phyloP scores from a whole-genome alignment of 768 basidiomycete genomes.

The Mycena alexandri region DNA sequence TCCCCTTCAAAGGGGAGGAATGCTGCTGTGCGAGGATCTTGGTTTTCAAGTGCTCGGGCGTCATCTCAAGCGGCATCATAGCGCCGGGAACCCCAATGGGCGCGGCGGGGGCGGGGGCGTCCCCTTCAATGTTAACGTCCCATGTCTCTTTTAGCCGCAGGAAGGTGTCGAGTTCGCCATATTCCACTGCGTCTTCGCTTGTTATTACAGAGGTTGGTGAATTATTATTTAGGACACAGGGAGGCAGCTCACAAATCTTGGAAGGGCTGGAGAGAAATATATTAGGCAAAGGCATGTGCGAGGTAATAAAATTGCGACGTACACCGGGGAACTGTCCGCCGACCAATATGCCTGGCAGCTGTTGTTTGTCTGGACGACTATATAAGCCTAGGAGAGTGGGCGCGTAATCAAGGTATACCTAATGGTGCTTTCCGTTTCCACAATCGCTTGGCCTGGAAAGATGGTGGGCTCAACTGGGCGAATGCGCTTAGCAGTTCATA shows the following conservation, averaged over 20 bases:
- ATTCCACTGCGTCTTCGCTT: constrained; percentile 90
- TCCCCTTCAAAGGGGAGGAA: constrained; percentile 60
- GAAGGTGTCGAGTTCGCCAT: constrained; percentile 76
- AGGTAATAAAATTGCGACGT: constrained; percentile 46
- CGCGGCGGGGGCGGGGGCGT: constrained; percentile 63
- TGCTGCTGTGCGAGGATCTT: constrained; percentile 62
- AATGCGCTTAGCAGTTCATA: background rate
- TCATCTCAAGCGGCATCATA: constrained; percentile 80
- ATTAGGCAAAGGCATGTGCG: no score
- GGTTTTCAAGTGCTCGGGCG: constrained; percentile 76
- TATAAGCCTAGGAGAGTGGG: background rate
- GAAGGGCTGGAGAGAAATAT: constrained; percentile 63
- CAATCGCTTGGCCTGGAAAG: constrained; percentile 74
- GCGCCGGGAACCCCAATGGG: constrained; percentile 89
- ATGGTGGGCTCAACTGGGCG: constrained; percentile 62
- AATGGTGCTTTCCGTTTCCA: constrained; percentile 87
- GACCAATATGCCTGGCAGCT: constrained; percentile 86
- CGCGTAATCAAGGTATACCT: constrained; percentile 53
- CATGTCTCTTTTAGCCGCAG: constrained; percentile 81
- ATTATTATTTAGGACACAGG: background rate
- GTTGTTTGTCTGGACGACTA: constrained; percentile 76
- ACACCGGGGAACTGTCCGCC: constrained; percentile 85
- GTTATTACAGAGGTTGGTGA: constrained; percentile 11
- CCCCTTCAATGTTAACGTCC: constrained; percentile 70
- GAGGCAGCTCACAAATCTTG: constrained; percentile 73